These are phyloP conservation scores for Trichoderma endophyticum DNA, from an alignment of 2,329 filamentous ascomycete genomes.

Conservation along the genomic window DNA sequence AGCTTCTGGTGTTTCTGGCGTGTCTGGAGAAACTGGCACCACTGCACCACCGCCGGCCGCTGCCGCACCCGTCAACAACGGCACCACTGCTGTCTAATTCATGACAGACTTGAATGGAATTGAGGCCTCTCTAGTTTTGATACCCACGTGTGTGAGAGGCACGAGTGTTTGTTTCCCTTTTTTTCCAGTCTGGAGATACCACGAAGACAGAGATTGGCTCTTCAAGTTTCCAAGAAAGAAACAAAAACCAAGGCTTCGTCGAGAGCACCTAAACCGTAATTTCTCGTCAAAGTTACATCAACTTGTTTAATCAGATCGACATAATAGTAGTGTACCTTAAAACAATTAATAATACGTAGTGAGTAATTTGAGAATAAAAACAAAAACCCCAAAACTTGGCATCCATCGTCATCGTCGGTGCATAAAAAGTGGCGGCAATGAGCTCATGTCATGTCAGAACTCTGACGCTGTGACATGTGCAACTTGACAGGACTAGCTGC, in stretches of 20 bases:
- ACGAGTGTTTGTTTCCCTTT: neutral
- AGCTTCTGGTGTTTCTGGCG: slow-evolving; percentile 1
- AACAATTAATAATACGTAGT: neutral
- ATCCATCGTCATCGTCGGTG: neutral
- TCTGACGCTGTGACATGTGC: neutral
- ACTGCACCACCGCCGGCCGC: neutral
- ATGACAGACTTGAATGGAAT: neutral
- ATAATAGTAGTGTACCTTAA: neutral
- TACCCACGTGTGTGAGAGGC: slow-evolving; percentile 7
- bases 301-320: neutral
- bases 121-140: slow-evolving; percentile 3
- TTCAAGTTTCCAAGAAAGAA: neutral
- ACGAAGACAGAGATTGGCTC: neutral
- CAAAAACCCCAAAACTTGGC: neutral
- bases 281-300: neutral
- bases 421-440: neutral
- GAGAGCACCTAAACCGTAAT: slow-evolving; percentile 1
- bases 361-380: neutral
- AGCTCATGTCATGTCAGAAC: neutral
- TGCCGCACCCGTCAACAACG: neutral
- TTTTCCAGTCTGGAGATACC: neutral
- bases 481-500: neutral
- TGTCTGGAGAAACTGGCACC: slow-evolving; percentile 1
- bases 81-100: slow-evolving; percentile 1
- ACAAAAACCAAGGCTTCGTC: neutral